phyloP scores from a whole-genome alignment of 1,284 basidiomycete genomes.

The Fomitopsis palustris region DNA sequence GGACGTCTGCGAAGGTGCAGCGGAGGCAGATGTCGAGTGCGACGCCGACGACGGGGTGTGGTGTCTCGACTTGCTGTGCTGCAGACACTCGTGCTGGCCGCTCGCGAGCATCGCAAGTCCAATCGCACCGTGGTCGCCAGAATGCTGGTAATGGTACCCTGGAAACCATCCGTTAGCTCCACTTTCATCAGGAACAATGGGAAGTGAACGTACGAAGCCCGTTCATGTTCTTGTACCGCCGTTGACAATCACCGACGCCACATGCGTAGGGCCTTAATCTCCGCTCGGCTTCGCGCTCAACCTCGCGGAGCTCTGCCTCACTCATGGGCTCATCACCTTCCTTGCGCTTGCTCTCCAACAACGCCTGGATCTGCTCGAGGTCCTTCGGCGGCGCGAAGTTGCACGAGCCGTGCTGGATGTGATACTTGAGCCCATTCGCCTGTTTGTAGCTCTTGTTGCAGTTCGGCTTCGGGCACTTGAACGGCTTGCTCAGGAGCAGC shows the following conservation, averaged over 20 bases:
- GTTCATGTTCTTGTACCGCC: slow-evolving; percentile 99
- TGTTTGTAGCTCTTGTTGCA: slow-evolving; percentile 99
- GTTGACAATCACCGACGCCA: slow-evolving; percentile 86
- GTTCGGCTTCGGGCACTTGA: slow-evolving; percentile 94
- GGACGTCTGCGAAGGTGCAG: slow-evolving; percentile 15
- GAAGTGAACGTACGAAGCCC: slow-evolving; percentile 57
- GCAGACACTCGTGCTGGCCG: slow-evolving; percentile 70
- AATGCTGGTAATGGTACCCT: slow-evolving; percentile 95
- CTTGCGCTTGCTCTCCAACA: slow-evolving; percentile 58
- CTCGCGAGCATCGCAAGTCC: slow-evolving; percentile 83
- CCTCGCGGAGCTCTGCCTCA: slow-evolving; percentile 67
- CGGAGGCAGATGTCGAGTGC: slow-evolving; percentile 8
- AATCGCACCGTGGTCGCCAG: slow-evolving; percentile 89
- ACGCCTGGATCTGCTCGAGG: slow-evolving; percentile 64
- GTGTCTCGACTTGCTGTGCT: slow-evolving; percentile 27
- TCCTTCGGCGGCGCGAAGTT: slow-evolving; percentile 87
- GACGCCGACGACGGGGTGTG: slow-evolving; percentile 19
- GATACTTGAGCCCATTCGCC: slow-evolving; percentile 95
- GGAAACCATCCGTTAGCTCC: not conserved
- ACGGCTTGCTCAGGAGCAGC: slow-evolving; percentile 77
- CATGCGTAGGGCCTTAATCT: slow-evolving; percentile 84
- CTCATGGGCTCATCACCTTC: slow-evolving; percentile 40
- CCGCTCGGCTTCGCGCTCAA: slow-evolving; percentile 80
- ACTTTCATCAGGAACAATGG: not conserved
- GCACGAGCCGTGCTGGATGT: slow-evolving; percentile 92